Base-by-base conservation (phyloP, 129 eudicot genomes). In the Rutidosis leptorrhynchoides region DNA sequence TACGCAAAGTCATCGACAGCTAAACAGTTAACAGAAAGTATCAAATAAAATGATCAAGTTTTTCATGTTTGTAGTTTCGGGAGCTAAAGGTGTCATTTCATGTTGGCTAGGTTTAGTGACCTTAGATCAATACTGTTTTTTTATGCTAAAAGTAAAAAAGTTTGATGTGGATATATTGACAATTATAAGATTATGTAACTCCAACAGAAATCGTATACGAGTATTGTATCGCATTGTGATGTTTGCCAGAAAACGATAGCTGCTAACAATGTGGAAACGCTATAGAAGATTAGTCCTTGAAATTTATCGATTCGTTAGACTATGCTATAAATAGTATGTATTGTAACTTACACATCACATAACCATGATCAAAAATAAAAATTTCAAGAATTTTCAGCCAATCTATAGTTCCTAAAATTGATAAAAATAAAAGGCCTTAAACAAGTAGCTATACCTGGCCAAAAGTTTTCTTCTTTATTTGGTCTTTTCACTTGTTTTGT, bases 401-500 rank as follows among this genome's bases (percentile, higher is more conserved):
- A 16, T 20, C 12, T 56, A 6, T 7, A 14, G 7, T 14, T 14
- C 25, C 17, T 56, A 15, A 56, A 56, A 10, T 10, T 56, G 62
- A 56, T 56, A 56, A 54, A 54, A 29, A 54, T 1, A 1, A 15
- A 22, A 54, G 59, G 29, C 9, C 27, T 22, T 20, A 6, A 10
- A 23, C 6, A 54, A 9, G 59, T 54, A 9, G 12, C 27, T 9
- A 0, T 54, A 3, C 9, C 23, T 11, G 23, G 15, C 59, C 27
- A 28, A 28, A 65, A 21, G 28, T 30, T 17, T 26, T 37, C 8
- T 26, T 69, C 17, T 43, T 80, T 79, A 85, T 49, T 59, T 71
- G 61, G 15, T 78, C 74, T 88, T 85, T 51, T 75, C 73, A 64
- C 66, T 80, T 76, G 63, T 71, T 42, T 66, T 69, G 26, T 54